A percentile compares a stretch with the other conserved stretches of the same genome.
Conservation (phyloP, 352 stramenopile genomes). For the Blastocystis sp. region DNA sequence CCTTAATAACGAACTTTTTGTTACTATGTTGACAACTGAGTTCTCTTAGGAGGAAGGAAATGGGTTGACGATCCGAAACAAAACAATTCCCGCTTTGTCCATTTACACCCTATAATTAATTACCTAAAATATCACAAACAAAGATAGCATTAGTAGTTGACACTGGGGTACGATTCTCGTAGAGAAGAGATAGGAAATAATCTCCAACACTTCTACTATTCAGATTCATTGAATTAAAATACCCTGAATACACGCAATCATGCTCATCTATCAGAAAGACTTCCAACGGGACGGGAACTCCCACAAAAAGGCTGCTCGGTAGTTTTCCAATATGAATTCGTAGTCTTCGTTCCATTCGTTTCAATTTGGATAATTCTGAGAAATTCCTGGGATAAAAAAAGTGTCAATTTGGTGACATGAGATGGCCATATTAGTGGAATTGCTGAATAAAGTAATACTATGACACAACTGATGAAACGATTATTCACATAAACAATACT, state of each 20-base stretch:
- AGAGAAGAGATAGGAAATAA: slow-evolving; percentile 27
- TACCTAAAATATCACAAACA: not conserved
- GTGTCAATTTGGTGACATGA: no score
- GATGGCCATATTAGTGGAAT: no score
- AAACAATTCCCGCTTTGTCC: not conserved
- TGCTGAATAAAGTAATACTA: no score
- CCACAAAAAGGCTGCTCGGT: not conserved
- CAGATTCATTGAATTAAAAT: not conserved
- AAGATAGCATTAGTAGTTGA: not conserved
- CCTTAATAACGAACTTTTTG: slow-evolving; percentile 7
- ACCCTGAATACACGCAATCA: not conserved
- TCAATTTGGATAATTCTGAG: not conserved
- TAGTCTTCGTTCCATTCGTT: not conserved
- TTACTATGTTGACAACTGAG: slow-evolving; percentile 29
- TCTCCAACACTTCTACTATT: not conserved
- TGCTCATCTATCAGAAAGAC: slow-evolving; percentile 23
- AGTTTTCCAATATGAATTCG: slow-evolving; percentile 1
- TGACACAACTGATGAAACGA: not conserved
- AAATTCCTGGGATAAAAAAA: not conserved
- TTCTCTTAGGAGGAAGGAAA: not conserved
- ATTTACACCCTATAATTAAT: slow-evolving; percentile 3
- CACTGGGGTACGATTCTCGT: slow-evolving; percentile 27
- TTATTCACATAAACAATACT: not conserved
- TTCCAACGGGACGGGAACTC: not conserved
- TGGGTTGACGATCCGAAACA: not conserved